Evolutionary conservation across 2,329 filamentous ascomycete species (phyloP), one percentile per base, ranked within the genome.

Genomic region (Colletotrichum australisinense): DNA sequence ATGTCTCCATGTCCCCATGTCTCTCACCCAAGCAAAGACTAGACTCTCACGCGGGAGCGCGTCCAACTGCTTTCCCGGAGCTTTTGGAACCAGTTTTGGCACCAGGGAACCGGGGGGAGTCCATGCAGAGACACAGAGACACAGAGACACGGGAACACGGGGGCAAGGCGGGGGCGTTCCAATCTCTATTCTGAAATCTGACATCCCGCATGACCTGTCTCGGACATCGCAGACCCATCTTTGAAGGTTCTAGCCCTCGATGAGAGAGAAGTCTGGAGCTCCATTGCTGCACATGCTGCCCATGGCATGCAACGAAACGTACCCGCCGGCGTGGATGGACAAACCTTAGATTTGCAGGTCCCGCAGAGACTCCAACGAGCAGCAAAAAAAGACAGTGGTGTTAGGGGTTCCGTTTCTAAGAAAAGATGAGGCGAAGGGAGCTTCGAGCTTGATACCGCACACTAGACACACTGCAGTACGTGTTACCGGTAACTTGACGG

Each of bases 151-250:
- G 22, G 24, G 63, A 24, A 19, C n/a, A 24, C 26, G 55, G 55
- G 26, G 60, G 28, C 11, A 26, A 63, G 49, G 26, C 19, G 57
- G 28, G 63, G 32, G 55, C 38, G 38, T 42, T 60, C 24, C 42
- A 35, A 63, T 63, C 64, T 62, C 32, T 67, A 56, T 62, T 70
- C 35, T 59, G 46, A 56, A 60, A 62, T 66, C 35, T 57, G 62
- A 63, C 67, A 62, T 42, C 46, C 67, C 67, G 67, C 71, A 62
- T 71, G 71, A 73, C 71, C 71, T 71, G 60, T 66, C 71, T 66
- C 49, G 71, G 67, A 66, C 68, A 65, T 35, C 38, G 58, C 22
- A 12, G 67, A 57, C 67, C 71, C 71, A 65, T 63, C 32, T 24
- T 19, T 66, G 60, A 46, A 66, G 26, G 60, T 65, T 73, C 71